Conservation (phyloP, 257 asterid genomes). For the Salvia hispanica region DNA sequence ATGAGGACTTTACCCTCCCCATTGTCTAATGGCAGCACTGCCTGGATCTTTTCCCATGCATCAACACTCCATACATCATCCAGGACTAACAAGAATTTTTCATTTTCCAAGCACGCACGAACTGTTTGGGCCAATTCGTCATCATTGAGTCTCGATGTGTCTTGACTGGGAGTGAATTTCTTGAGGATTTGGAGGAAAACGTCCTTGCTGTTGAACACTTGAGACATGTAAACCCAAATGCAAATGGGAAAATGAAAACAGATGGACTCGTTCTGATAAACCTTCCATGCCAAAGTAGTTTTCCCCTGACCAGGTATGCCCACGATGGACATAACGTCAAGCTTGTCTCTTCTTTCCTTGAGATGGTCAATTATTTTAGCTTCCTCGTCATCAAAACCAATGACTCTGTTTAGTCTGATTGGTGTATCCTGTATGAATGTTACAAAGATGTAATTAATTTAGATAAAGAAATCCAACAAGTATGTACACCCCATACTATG, state of each 20-base stretch:
- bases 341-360: not conserved
- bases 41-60: slow-evolving; percentile 38
- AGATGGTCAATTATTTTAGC: not conserved
- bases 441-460: not conserved
- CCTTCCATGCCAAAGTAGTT: slow-evolving; percentile 42
- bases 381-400: slow-evolving; percentile 28
- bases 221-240: slow-evolving; percentile 37
- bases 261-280: not conserved
- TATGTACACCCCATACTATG: too few relatives aligned
- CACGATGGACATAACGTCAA: slow-evolving; percentile 36
- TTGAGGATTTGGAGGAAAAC: slow-evolving; percentile 29
- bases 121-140: slow-evolving; percentile 28
- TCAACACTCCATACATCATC: slow-evolving; percentile 25
- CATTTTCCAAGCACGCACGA: not conserved
- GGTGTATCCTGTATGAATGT: not conserved
- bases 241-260: slow-evolving; percentile 25
- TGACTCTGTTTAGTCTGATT: slow-evolving; percentile 26
- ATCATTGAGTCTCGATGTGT: not conserved
- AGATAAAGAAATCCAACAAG: not conserved
- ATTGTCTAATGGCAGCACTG: slow-evolving; percentile 36
- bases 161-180: slow-evolving; percentile 8
- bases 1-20: slow-evolving; percentile 43
- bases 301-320: slow-evolving; percentile 47
- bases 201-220: slow-evolving; percentile 22
- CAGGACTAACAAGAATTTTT: slow-evolving; percentile 44